Evolutionary conservation across 345 rosid genomes (phyloP).

Genomic region (Eucalyptus cloeziana): DNA sequence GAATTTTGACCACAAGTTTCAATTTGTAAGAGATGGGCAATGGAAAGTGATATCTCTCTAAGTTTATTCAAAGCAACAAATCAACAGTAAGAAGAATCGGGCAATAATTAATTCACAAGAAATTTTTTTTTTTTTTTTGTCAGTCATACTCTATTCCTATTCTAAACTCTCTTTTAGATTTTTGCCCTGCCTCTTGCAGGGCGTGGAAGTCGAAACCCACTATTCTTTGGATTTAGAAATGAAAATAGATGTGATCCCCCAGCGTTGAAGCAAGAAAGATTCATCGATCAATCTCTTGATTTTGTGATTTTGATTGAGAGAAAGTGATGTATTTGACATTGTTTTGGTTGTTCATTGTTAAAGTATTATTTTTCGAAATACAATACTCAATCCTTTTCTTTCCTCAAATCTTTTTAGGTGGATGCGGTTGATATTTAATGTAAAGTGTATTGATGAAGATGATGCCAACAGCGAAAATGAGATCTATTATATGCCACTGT

Average conservation of each 20-base stretch:
- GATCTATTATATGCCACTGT: background rate
- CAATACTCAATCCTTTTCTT: background rate
- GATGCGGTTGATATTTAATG: background rate
- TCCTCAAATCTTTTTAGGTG: background rate
- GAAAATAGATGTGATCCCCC: background rate
- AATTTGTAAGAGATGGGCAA: background rate
- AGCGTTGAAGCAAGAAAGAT: background rate
- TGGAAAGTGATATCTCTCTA: background rate
- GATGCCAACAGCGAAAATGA: background rate
- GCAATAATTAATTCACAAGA: background rate
- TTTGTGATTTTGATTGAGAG: background rate
- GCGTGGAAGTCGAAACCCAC: too few relatives aligned
- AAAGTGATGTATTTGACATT: background rate
- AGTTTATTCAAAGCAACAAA: background rate
- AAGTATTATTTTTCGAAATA: background rate
- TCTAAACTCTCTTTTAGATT: too few relatives aligned
- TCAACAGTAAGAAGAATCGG: background rate
- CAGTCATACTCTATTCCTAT: too few relatives aligned
- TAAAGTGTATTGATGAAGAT: background rate
- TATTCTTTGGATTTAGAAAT: background rate
- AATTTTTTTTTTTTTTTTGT: too few relatives aligned
- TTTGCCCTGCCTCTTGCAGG: too few relatives aligned
- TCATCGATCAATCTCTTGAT: background rate
- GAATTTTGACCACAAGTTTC: background rate
- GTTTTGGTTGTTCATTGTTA: background rate